Evolutionary conservation across 192 early-diverging fungal genomes (phyloP), one percentile per base, ranked within the genome.

Genomic region (Funneliformis mosseae): DNA sequence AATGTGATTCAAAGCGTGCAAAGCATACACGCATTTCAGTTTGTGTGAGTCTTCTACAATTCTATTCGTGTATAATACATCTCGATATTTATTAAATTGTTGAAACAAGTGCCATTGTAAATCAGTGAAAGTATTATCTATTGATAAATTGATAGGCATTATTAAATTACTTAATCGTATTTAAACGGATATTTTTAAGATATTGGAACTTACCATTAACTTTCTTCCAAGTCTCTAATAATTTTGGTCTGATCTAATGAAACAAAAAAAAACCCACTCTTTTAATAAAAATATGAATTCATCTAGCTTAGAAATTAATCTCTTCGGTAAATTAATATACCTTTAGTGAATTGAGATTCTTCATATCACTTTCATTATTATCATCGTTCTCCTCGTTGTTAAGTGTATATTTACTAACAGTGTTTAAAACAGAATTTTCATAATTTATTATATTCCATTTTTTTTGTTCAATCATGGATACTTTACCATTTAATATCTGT

Each of bases 1-100:
- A 18, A 99, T 88, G 70, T 99, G 98, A 83, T 99, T 99, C 74
- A 99, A 81, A 7, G 91, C 92, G 78, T 99, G 98, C 39, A 98
- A 84, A 11, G 86, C 85, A 80, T 97, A 95, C 4, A 89, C 66
- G 5, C 90, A 89, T 18, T 93, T 89, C 14, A 98, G 87, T 75
- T 93, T 92, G 62, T 89, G 85, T 18, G 92, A 88, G 74, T 91
- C 91, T n/a, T 86, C 77, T 55, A 88, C 84, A 10, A 83, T 84
- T 23, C 92, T 87, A 66, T 90, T 89, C 8, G 92, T 84, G 78
- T 87, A 96, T 16, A 94, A 84, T 12, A 98, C 84, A 84, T 99
- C 97, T 21, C 82, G 82, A 81, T 97, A 98, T 75, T 88, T 83
- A 46, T 89, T 92, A 39, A 98, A 82, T 74, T 90, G 88, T 43